Evolutionary conservation across 805 yeast genomes (phyloP), one percentile per base, ranked within the genome.

Genomic region (Candida palmyrensis): DNA sequence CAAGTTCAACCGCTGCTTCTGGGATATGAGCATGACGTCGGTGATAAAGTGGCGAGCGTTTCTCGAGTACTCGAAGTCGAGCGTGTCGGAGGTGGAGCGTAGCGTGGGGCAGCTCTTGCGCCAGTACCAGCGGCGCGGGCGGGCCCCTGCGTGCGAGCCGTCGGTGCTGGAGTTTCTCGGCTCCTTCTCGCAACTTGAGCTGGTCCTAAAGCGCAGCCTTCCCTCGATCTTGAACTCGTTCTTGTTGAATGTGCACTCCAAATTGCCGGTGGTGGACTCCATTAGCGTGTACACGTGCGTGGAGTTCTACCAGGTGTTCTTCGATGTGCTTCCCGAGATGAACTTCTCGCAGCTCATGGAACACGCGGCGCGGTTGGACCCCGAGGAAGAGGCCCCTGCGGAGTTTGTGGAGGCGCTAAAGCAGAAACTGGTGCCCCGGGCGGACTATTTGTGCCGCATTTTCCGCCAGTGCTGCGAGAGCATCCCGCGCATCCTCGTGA

Each of bases 11-110:
- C 37, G 33, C 22, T 43, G 47, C 25, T n/a, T 35, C 13, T 62
- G 67, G 68, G 59, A 61, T 42, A 51, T 59, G 56, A 56, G 65
- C 3, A 32, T 57, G 11, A 47, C 57, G 1, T 43, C 57, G 10
- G 32, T 62, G 2, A 27, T 62, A 27, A 44, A 43, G 21, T 62
- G 67, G 67, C 35, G 39, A 3, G 56, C 38, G 25, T 51, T 59
- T 33, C 36, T 30, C 15, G 20, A 43, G 10, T 35, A 43, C 6
- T n/a, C n/a, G n/a, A n/a, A n/a, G n/a, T 24, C 47, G 2, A 27
- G 37, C 1, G 39, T 30, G 23, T 11, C 23, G 11, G 23, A 21
- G 23, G n/a, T n/a, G n/a, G n/a, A n/a, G n/a, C n/a, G n/a, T n/a
- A n/a, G n/a, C n/a, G n/a, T n/a, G n/a, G n/a, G n/a, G n/a, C 9